Percentiles rank a stretch among this genome's conserved stretches.
These are phyloP conservation scores for Cladosporium cucumerinum DNA, from an alignment of 2,329 filamentous ascomycete genomes.

Conservation along the genomic window DNA sequence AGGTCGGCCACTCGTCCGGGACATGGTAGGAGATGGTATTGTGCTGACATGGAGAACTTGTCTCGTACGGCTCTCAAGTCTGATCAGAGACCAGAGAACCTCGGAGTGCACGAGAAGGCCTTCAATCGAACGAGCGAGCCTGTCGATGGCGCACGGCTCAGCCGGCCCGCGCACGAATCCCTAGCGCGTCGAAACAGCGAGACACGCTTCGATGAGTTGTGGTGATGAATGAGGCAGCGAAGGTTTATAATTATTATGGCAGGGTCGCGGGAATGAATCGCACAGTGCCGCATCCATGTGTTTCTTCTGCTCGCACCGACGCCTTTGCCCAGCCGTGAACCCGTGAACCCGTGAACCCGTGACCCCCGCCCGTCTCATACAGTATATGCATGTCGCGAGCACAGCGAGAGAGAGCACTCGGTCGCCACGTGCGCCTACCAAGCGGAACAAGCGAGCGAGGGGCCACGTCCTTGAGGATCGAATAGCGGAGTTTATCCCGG, in stretches of 20 bases:
- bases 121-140: neutral
- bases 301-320: neutral
- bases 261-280: neutral
- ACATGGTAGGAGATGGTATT: neutral
- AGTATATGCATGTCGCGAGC: neutral
- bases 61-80: neutral
- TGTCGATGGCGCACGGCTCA: neutral
- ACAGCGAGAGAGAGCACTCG: neutral
- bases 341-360: neutral
- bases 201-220: neutral
- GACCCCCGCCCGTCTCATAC: no score
- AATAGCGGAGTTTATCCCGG: neutral
- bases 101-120: neutral
- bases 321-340: neutral
- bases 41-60: neutral
- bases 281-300: neutral
- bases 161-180: neutral
- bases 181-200: constrained; percentile 1
- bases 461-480: neutral
- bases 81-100: neutral
- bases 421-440: neutral
- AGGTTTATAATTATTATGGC: neutral
- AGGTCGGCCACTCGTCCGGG: constrained; percentile 1
- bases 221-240: neutral
- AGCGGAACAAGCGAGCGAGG: neutral